phyloP scores from a whole-genome alignment of 805 yeast genomes.

The Starmerella etchellsii region DNA sequence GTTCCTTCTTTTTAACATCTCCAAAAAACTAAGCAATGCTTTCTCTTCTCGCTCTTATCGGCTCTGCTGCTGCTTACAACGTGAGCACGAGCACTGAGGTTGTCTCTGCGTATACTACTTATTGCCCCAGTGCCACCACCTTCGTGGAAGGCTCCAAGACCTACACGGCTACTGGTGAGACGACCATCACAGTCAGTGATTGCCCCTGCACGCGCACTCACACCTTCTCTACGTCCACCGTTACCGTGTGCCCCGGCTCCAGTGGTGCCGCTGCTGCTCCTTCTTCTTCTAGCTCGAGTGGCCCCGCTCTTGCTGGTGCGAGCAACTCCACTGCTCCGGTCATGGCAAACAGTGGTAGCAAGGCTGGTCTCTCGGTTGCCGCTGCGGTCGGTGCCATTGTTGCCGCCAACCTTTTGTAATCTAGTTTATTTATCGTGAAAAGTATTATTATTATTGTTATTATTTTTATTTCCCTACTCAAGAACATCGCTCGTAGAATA shows the following conservation, averaged over 20 bases:
- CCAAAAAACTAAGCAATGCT: conserved; percentile 12
- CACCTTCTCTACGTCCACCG: conserved; percentile 20
- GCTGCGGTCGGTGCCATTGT: conserved; percentile 22
- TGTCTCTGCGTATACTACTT: conserved; percentile 22
- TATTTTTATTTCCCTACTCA: too few relatives aligned
- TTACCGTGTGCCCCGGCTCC: conserved; percentile 18
- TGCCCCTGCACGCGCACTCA: conserved; percentile 56
- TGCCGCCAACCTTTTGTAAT: conserved; percentile 33
- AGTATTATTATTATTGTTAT: too few relatives aligned
- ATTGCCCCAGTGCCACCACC: conserved; percentile 61
- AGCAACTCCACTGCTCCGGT: conserved; percentile 26
- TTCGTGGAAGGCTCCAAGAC: conserved; percentile 53
- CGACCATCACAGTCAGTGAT: conserved; percentile 76
- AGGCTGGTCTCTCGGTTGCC: conserved; percentile 16
- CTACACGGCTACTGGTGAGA: conserved; percentile 62
- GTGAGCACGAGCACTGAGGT: conserved; percentile 15
- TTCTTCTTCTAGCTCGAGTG: conserved; percentile 1
- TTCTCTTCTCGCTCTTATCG: conserved; percentile 13
- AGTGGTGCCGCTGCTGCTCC: not conserved
- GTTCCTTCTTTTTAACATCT: conserved; percentile 1
- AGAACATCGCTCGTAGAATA: conserved; percentile 23
- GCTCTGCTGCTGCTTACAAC: conserved; percentile 1
- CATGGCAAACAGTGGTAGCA: conserved; percentile 30
- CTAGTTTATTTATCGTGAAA: not conserved
- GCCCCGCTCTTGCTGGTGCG: conserved; percentile 1